Percentiles rank a stretch among this genome's conserved stretches.
phyloP scores from a whole-genome alignment of 2,329 filamentous ascomycete genomes.

The Paecilomyces niveus region DNA sequence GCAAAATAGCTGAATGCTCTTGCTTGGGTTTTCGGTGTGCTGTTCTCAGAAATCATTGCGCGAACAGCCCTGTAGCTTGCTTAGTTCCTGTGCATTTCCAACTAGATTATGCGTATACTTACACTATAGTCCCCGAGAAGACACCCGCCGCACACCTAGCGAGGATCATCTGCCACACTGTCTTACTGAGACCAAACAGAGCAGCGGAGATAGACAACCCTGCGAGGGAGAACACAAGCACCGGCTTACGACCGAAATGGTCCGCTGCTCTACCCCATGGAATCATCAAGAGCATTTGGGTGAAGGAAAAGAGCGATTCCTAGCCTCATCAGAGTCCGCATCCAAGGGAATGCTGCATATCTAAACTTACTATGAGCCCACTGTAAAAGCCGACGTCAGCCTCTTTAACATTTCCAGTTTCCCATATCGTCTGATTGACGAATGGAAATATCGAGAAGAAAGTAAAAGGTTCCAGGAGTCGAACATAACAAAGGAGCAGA shows the following conservation, averaged over 20 bases:
- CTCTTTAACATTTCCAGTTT: conserved; percentile 54
- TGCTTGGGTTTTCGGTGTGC: conserved; percentile 63
- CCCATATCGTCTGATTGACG: conserved; percentile 68
- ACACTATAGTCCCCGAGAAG: conserved; percentile 65
- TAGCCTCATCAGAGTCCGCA: conserved; percentile 2
- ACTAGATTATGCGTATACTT: conserved; percentile 6
- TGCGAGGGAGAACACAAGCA: conserved; percentile 59
- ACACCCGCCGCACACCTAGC: conserved; percentile 65
- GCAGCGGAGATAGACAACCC: conserved; percentile 56
- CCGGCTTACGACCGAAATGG: conserved; percentile 62
- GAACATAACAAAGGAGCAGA: conserved; percentile 63
- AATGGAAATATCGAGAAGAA: conserved; percentile 80
- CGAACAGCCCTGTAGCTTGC: conserved; percentile 49
- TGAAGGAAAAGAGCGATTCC: conserved; percentile 62
- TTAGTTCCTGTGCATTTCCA: not conserved
- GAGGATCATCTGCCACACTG: conserved; percentile 67
- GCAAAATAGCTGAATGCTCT: conserved; percentile 70
- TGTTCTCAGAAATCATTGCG: conserved; percentile 70
- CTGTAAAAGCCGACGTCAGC: conserved; percentile 73
- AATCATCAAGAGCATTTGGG: conserved; percentile 72
- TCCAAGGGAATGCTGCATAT: not conserved
- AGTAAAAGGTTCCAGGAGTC: conserved; percentile 68
- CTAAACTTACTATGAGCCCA: conserved; percentile 60
- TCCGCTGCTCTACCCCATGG: conserved; percentile 65
- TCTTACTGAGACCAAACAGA: conserved; percentile 61